A percentile compares a stretch with the other conserved stretches of the same genome.
Conservation (phyloP, 805 yeast species). For the Myxozyma monticola region DNA sequence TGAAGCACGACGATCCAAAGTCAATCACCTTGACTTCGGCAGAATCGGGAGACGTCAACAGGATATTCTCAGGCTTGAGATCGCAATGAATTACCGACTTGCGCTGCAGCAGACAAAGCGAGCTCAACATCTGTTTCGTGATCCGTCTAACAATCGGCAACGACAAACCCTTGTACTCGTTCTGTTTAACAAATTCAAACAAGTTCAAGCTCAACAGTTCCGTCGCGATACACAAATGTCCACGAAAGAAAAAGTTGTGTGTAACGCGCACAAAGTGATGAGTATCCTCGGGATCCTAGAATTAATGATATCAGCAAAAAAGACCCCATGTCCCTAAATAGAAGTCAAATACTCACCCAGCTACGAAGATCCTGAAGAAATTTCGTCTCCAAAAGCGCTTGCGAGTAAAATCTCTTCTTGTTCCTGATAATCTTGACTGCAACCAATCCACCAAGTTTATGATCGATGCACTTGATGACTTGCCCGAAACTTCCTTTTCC, state of each 20-base stretch:
- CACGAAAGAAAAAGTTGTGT: constrained; percentile 75
- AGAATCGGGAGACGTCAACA: constrained; percentile 50
- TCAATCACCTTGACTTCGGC: constrained; percentile 70
- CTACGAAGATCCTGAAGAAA: constrained; percentile 53
- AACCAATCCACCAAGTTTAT: constrained; percentile 55
- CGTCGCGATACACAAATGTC: constrained; percentile 78
- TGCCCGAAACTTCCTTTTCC: constrained; percentile 86
- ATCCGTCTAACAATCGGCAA: constrained; percentile 41
- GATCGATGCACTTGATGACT: constrained; percentile 69
- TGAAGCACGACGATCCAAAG: constrained; percentile 60
- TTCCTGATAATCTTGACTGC: constrained; percentile 78
- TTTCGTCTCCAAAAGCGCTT: constrained; percentile 75
- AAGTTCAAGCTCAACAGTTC: constrained; percentile 70
- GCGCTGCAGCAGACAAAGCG: constrained; percentile 59
- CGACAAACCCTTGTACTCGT: constrained; percentile 41
- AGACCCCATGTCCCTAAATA: background rate
- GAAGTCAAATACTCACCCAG: constrained; percentile 25
- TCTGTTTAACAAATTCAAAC: constrained; percentile 52
- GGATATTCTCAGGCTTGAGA: constrained; percentile 80
- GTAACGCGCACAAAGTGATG: constrained; percentile 53
- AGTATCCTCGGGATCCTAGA: constrained; percentile 36
- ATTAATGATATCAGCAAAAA: no score
- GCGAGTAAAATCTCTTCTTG: constrained; percentile 70
- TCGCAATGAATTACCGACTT: constrained; percentile 75
- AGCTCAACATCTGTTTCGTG: constrained; percentile 57